Evolutionary conservation across 805 yeast genomes (phyloP).

Genomic region (Suhomyces faveliae): DNA sequence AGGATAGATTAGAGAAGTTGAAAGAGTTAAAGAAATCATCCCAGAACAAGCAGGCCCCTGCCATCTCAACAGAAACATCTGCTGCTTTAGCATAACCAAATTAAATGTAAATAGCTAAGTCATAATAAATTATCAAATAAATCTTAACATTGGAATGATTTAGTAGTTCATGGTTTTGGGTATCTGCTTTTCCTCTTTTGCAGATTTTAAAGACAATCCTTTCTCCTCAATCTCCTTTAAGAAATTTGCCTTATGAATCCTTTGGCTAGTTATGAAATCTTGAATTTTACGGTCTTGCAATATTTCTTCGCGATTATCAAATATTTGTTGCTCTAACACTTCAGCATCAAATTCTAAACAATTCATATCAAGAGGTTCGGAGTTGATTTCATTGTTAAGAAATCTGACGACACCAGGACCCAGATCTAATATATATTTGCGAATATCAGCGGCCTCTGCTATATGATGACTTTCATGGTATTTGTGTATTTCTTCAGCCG

Average conservation of each 20-base stretch:
- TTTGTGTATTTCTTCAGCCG: not conserved
- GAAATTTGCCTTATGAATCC: conserved; percentile 22
- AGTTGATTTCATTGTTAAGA: not conserved
- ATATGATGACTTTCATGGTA: not conserved
- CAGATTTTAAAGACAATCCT: conserved; percentile 16
- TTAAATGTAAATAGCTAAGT: conserved; percentile 5
- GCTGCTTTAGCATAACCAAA: conserved; percentile 2
- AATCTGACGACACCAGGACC: not conserved
- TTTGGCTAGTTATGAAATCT: conserved; percentile 16
- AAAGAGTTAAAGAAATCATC: conserved; percentile 9
- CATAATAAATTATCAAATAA: not conserved
- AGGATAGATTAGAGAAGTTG: conserved; percentile 45
- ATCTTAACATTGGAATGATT: not conserved
- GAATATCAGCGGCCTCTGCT: not conserved
- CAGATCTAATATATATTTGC: not conserved
- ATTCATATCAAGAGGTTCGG: conserved; percentile 8
- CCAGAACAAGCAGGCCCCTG: not conserved
- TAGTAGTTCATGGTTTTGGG: conserved; percentile 4
- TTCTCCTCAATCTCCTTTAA: conserved; percentile 22
- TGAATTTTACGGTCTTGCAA: conserved; percentile 13
- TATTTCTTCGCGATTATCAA: conserved; percentile 8
- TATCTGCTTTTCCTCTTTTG: not conserved
- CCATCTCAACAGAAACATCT: not conserved
- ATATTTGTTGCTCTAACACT: conserved; percentile 13
- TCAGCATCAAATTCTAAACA: conserved; percentile 20